A percentile compares a stretch with the other conserved stretches of the same genome.
Evolutionary conservation across 345 rosid genomes (phyloP).

Genomic region (Euphorbia pulcherrima): DNA sequence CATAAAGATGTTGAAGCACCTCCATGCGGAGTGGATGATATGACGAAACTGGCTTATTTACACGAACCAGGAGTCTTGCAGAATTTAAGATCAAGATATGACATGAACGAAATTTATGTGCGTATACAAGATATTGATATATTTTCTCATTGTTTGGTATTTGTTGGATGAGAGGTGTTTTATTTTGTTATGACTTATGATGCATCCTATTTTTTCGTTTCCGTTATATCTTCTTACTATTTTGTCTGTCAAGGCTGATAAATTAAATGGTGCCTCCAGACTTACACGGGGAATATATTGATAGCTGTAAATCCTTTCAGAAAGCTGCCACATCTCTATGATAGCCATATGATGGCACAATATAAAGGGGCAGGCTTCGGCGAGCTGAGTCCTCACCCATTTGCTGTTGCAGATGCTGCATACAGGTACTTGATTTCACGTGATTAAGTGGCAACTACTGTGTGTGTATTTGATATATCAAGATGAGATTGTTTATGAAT

Average conservation of each 20-base stretch:
- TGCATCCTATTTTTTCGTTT: constrained; percentile 2
- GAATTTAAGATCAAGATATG: constrained; percentile 28
- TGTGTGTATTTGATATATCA: constrained; percentile 2
- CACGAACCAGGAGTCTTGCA: constrained; percentile 30
- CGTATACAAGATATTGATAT: neutral
- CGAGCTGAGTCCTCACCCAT: constrained; percentile 94
- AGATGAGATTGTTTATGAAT: too few relatives aligned
- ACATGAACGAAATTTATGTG: constrained; percentile 32
- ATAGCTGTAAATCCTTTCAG: constrained; percentile 98
- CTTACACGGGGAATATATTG: constrained; percentile 87
- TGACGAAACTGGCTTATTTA: constrained; percentile 36
- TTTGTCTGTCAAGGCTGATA: constrained; percentile 6
- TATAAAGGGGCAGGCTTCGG: constrained; percentile 94
- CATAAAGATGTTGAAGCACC: constrained; percentile 33
- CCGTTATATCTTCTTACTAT: neutral
- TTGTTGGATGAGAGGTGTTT: too few relatives aligned
- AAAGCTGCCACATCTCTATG: constrained; percentile 85
- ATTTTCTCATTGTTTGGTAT: neutral
- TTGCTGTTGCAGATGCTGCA: constrained; percentile 96
- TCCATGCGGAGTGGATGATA: constrained; percentile 28
- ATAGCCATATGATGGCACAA: constrained; percentile 82
- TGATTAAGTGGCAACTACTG: too few relatives aligned
- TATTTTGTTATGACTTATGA: neutral
- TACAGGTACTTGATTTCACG: constrained; percentile 71
- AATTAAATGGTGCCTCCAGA: constrained; percentile 47